Conservation (phyloP, 305 asterid species). For the Coffea humblotiana region DNA sequence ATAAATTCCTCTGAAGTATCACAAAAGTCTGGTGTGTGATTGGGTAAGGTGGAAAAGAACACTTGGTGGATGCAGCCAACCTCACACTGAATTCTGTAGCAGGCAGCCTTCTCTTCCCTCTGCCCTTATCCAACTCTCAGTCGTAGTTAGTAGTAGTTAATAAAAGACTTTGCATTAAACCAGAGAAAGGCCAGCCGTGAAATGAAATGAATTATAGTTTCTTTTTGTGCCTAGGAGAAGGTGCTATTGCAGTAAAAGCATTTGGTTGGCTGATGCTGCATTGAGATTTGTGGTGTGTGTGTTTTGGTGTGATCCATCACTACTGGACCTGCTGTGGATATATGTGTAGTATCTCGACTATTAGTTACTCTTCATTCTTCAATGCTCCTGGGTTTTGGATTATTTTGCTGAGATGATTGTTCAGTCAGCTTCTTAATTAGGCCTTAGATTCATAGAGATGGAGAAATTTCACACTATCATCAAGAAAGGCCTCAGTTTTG, state of each 20-base stretch:
- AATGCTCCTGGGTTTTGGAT: conserved; percentile 26
- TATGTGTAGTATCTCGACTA: not conserved
- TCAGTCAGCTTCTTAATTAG: not conserved
- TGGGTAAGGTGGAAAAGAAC: conserved; percentile 45
- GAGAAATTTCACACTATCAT: conserved; percentile 2
- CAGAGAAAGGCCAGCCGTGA: conserved; percentile 11
- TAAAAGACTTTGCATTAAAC: conserved; percentile 31
- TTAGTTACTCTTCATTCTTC: not conserved
- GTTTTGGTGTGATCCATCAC: not conserved
- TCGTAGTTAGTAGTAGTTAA: not conserved
- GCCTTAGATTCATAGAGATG: not conserved
- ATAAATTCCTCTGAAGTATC: conserved; percentile 17
- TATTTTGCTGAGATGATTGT: conserved; percentile 13
- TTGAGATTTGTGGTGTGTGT: conserved; percentile 36
- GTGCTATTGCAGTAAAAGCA: conserved; percentile 43
- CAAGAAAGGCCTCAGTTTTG: conserved; percentile 27
- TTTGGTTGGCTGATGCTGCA: conserved; percentile 37
- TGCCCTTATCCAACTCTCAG: conserved; percentile 38
- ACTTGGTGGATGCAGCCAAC: conserved; percentile 29
- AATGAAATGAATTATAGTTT: not conserved
- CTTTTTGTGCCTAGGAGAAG: conserved; percentile 31
- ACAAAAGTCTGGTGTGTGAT: conserved; percentile 26
- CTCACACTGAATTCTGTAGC: conserved; percentile 28
- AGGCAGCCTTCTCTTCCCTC: not conserved
- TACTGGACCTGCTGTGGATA: not conserved